These are phyloP conservation scores for Penicillium goetzii DNA, from an alignment of 495 filamentous ascomycete species.

Conservation along the genomic window DNA sequence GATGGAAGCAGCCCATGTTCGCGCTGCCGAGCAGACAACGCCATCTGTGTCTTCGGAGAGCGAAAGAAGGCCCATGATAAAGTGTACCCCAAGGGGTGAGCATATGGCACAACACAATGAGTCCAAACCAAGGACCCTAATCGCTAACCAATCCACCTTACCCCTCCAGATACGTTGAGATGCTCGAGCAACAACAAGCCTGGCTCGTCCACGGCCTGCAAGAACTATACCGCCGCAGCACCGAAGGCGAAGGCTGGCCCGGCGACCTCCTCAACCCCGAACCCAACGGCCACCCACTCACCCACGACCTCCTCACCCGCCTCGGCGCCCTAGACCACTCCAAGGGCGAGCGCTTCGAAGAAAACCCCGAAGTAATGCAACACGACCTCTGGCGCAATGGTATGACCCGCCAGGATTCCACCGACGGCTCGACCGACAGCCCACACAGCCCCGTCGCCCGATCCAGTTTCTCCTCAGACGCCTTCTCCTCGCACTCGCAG, in stretches of 20 bases:
- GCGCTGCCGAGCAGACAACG: conserved; percentile 62
- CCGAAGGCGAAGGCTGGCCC: conserved; percentile 56
- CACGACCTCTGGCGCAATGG: conserved; percentile 55
- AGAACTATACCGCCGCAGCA: conserved; percentile 59
- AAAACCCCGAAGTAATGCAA: conserved; percentile 58
- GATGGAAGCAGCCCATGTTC: conserved; percentile 63
- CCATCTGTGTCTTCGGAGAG: conserved; percentile 65
- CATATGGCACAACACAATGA: conserved; percentile 26
- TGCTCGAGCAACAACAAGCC: conserved; percentile 70
- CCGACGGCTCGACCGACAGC: conserved; percentile 56
- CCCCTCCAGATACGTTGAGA: conserved; percentile 62
- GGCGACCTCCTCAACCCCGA: conserved; percentile 57
- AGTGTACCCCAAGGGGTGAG: conserved; percentile 67
- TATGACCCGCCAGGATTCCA: conserved; percentile 58
- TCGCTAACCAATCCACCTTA: conserved; percentile 17
- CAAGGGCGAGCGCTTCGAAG: conserved; percentile 62
- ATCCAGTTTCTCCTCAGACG: conserved; percentile 42
- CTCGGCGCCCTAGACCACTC: conserved; percentile 57
- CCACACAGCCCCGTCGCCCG: conserved; percentile 48
- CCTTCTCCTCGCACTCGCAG: conserved; percentile 34
- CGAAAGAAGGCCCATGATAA: conserved; percentile 65
- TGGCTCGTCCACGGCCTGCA: conserved; percentile 66
- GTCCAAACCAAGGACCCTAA: conserved; percentile 5
- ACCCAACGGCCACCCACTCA: conserved; percentile 62
- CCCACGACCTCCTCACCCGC: conserved; percentile 65